Conservation (phyloP, 257 asterid genomes). For the Solanum habrochaites region DNA sequence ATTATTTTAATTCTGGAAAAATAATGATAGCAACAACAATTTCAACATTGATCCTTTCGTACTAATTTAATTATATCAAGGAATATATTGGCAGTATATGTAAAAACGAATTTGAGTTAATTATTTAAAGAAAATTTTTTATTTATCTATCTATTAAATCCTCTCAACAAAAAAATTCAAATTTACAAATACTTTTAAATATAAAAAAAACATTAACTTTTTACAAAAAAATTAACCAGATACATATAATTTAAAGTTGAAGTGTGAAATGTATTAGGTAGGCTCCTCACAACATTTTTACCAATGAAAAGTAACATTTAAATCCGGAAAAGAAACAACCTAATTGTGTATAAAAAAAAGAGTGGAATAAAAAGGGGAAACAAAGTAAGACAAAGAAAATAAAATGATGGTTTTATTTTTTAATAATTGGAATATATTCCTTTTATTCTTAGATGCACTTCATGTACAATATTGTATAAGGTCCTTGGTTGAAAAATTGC, state of each 20-base stretch:
- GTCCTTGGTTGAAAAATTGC: not conserved
- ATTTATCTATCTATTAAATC: not conserved
- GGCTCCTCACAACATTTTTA: too few species aligned
- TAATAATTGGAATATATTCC: conserved; percentile 10
- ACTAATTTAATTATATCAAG: not conserved
- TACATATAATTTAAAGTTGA: too few species aligned
- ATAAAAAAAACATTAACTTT: not conserved
- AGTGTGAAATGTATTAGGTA: too few species aligned
- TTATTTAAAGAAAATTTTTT: not conserved
- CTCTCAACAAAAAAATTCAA: not conserved
- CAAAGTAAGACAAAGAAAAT: not conserved
- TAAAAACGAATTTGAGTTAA: not conserved
- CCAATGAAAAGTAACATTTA: too few species aligned
- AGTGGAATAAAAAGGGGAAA: too few species aligned
- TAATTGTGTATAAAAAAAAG: too few species aligned
- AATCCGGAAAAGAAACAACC: too few species aligned
- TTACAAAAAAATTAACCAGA: too few species aligned
- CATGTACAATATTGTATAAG: not conserved
- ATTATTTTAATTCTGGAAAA: not conserved
- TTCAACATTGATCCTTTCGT: not conserved
- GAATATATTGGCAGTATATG: not conserved
- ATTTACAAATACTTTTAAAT: not conserved
- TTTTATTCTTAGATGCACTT: not conserved
- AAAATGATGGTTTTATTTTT: not conserved
- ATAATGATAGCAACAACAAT: not conserved